Evolutionary conservation across 1,284 basidiomycete genomes (phyloP).

Genomic region (Pulveroboletus sp.): DNA sequence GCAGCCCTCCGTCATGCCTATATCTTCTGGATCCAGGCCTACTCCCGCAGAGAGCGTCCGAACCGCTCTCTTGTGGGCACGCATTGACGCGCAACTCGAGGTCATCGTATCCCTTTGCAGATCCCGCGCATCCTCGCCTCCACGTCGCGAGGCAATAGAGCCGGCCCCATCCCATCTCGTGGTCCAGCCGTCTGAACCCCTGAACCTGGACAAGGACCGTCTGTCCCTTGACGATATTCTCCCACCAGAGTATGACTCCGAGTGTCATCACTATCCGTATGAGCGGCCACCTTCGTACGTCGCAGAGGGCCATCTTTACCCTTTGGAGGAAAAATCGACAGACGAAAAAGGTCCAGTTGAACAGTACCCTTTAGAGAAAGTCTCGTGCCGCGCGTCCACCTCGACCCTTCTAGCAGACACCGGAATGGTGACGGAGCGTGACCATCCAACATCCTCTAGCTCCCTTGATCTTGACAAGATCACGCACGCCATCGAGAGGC

Average conservation of each 20-base stretch:
- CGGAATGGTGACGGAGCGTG: constrained; percentile 55
- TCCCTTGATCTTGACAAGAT: constrained; percentile 82
- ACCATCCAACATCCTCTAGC: constrained; percentile 34
- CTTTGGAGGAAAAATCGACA: constrained; percentile 37
- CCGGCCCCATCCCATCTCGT: neutral
- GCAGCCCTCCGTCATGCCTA: constrained; percentile 40
- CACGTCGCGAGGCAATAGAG: neutral
- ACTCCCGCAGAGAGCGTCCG: constrained; percentile 61
- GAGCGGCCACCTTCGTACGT: constrained; percentile 68
- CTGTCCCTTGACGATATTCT: constrained; percentile 45
- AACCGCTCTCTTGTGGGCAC: constrained; percentile 68
- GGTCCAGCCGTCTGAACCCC: neutral
- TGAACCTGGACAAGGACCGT: constrained; percentile 15
- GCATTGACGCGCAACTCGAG: constrained; percentile 74
- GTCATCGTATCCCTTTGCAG: constrained; percentile 64
- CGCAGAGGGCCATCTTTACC: constrained; percentile 33
- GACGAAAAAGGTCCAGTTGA: constrained; percentile 2
- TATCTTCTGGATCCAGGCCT: constrained; percentile 24
- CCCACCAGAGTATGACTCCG: constrained; percentile 69
- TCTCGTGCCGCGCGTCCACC: neutral
- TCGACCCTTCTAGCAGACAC: neutral
- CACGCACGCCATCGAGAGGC: constrained; percentile 81
- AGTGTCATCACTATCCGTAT: constrained; percentile 35
- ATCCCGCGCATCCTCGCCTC: constrained; percentile 43
- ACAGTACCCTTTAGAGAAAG: constrained; percentile 29